phyloP scores from a whole-genome alignment of 2,329 filamentous ascomycete species.

The Talaromyces sp. region DNA sequence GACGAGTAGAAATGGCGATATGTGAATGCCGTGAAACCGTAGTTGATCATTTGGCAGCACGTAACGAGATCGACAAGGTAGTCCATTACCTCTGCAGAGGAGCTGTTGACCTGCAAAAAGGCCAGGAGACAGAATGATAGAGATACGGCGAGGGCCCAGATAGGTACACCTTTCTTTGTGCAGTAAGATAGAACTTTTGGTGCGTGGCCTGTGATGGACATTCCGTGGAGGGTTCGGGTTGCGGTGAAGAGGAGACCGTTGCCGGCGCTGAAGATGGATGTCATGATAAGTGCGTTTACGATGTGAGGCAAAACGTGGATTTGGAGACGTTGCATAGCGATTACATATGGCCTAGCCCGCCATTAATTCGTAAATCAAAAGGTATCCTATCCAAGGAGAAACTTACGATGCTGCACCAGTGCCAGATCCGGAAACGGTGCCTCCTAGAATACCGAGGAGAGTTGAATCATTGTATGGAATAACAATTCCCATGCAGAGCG shows the following conservation, averaged over 20 bases:
- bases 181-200: slow-evolving; percentile 66
- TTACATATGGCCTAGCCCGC: slow-evolving; percentile 58
- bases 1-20: slow-evolving; percentile 63
- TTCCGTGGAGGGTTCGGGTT: slow-evolving; percentile 65
- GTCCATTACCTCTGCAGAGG: slow-evolving; percentile 53
- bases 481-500: slow-evolving; percentile 69
- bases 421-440: slow-evolving; percentile 24
- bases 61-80: slow-evolving; percentile 56
- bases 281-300: slow-evolving; percentile 66
- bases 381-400: too few species aligned
- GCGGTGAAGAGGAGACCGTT: slow-evolving; percentile 73
- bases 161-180: slow-evolving; percentile 64
- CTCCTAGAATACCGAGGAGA: slow-evolving; percentile 54
- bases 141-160: slow-evolving; percentile 59
- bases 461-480: slow-evolving; percentile 60
- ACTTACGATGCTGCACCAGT: slow-evolving; percentile 52
- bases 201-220: slow-evolving; percentile 66
- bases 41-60: slow-evolving; percentile 58
- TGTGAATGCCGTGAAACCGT: slow-evolving; percentile 59
- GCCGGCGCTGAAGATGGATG: slow-evolving; percentile 71
- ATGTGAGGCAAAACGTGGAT: slow-evolving; percentile 61
- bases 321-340: slow-evolving; percentile 62
- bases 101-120: slow-evolving; percentile 59
- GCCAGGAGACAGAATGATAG: slow-evolving; percentile 63
- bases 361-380: too few species aligned